These are phyloP conservation scores for Mollisia scopiformis DNA, from an alignment of 2,329 filamentous ascomycete genomes.

Conservation along the genomic window DNA sequence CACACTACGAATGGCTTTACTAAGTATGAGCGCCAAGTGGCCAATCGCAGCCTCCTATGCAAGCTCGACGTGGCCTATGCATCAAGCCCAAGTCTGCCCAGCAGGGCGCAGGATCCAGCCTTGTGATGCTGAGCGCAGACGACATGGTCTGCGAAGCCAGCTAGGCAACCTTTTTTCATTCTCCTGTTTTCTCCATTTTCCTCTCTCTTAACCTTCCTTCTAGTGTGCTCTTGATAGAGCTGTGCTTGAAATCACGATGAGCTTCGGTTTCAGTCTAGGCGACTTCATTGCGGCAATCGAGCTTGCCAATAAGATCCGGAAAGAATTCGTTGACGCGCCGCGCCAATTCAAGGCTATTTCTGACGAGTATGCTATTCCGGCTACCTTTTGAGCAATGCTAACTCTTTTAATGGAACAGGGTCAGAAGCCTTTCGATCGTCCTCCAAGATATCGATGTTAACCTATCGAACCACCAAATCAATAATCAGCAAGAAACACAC, in stretches of 20 bases:
- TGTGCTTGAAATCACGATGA: slow-evolving; percentile 33
- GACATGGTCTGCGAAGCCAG: too few relatives aligned
- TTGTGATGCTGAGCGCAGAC: too few relatives aligned
- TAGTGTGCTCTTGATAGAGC: too few relatives aligned
- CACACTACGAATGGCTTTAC: too few relatives aligned
- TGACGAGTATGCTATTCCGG: neutral
- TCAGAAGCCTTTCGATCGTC: slow-evolving; percentile 33
- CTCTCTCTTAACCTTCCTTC: too few relatives aligned
- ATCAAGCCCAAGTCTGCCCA: too few relatives aligned
- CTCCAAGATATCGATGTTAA: slow-evolving; percentile 32
- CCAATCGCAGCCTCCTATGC: too few relatives aligned
- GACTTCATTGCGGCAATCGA: slow-evolving; percentile 35
- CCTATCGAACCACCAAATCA: slow-evolving; percentile 22
- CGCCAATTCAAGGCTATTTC: slow-evolving; percentile 12
- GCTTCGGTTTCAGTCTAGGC: slow-evolving; percentile 36
- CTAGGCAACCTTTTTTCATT: too few relatives aligned
- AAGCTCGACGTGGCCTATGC: too few relatives aligned
- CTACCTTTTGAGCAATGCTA: neutral
- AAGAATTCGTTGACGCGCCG: slow-evolving; percentile 33
- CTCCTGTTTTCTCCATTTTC: too few relatives aligned
- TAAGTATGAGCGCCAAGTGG: too few relatives aligned
- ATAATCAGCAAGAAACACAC: slow-evolving; percentile 22
- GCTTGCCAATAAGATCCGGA: slow-evolving; percentile 32
- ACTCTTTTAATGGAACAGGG: slow-evolving; percentile 21
- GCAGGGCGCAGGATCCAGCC: too few relatives aligned